Evolutionary conservation across 495 filamentous ascomycete species (phyloP).

Genomic region (Penicillium longicatenatum): DNA sequence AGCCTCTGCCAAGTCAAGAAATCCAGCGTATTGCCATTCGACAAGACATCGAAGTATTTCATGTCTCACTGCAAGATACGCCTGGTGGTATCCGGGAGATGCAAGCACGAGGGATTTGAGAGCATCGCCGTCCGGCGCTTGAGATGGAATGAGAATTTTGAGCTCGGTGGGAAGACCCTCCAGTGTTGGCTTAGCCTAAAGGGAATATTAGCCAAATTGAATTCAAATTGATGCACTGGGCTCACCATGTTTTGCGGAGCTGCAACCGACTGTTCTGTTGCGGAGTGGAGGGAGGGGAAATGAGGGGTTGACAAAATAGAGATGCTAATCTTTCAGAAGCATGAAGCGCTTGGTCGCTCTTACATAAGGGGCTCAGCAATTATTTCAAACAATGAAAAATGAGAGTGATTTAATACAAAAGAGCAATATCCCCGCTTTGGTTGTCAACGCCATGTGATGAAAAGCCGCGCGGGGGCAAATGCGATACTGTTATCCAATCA

Average conservation of each 20-base stretch:
- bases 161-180: conserved; percentile 28
- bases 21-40: conserved; percentile 9
- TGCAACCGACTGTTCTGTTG: background rate
- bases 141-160: conserved; percentile 21
- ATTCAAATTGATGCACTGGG: background rate
- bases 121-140: conserved; percentile 9
- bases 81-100: conserved; percentile 23
- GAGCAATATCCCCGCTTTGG: background rate
- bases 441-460: background rate
- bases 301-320: conserved; percentile 5
- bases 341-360: background rate
- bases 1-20: conserved; percentile 19
- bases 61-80: conserved; percentile 19
- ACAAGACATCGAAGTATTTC: conserved; percentile 16
- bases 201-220: background rate
- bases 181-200: conserved; percentile 20
- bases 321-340: background rate
- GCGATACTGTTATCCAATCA: background rate
- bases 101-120: conserved; percentile 24
- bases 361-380: background rate
- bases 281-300: background rate
- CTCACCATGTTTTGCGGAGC: conserved; percentile 1
- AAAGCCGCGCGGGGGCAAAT: background rate
- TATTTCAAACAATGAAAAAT: background rate
- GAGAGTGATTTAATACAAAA: background rate